phyloP scores from a whole-genome alignment of 805 yeast genomes.

The Yamadazyma nakazawae region DNA sequence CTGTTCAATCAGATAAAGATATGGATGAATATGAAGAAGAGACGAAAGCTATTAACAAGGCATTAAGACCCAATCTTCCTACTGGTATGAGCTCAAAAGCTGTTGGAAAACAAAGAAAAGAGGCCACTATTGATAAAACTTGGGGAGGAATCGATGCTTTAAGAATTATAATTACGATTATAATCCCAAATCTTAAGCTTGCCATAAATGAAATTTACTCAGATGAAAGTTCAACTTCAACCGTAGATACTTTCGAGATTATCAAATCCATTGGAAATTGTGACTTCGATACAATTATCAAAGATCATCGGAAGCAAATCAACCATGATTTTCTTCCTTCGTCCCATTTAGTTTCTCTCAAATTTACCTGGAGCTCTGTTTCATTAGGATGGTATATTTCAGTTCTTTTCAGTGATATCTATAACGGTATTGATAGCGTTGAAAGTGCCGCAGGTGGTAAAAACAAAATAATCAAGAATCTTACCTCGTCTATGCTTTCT shows the following conservation, averaged over 20 bases:
- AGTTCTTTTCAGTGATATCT: slow-evolving; percentile 59
- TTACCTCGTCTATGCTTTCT: slow-evolving; percentile 31
- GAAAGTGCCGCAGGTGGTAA: slow-evolving; percentile 20
- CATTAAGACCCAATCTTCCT: slow-evolving; percentile 50
- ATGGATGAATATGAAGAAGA: slow-evolving; percentile 8
- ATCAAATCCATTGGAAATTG: slow-evolving; percentile 42
- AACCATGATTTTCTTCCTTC: slow-evolving; percentile 42
- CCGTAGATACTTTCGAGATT: slow-evolving; percentile 24
- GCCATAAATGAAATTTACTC: slow-evolving; percentile 26
- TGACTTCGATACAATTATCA: slow-evolving; percentile 24
- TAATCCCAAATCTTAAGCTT: slow-evolving; percentile 37
- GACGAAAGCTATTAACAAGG: slow-evolving; percentile 30
- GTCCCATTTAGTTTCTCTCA: slow-evolving; percentile 42
- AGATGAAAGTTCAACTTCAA: slow-evolving; percentile 15
- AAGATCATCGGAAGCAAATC: slow-evolving; percentile 25
- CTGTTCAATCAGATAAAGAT: slow-evolving; percentile 1
- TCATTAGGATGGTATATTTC: slow-evolving; percentile 77
- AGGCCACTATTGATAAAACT: slow-evolving; percentile 45
- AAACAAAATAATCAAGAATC: slow-evolving; percentile 37
- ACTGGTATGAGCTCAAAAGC: slow-evolving; percentile 60
- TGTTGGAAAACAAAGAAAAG: slow-evolving; percentile 49
- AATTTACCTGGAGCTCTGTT: slow-evolving; percentile 58
- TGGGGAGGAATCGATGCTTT: slow-evolving; percentile 60
- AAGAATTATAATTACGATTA: slow-evolving; percentile 34
- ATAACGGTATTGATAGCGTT: slow-evolving; percentile 23